Conservation (phyloP, 495 filamentous ascomycete genomes). For the Hypoxylon fragiforme region DNA sequence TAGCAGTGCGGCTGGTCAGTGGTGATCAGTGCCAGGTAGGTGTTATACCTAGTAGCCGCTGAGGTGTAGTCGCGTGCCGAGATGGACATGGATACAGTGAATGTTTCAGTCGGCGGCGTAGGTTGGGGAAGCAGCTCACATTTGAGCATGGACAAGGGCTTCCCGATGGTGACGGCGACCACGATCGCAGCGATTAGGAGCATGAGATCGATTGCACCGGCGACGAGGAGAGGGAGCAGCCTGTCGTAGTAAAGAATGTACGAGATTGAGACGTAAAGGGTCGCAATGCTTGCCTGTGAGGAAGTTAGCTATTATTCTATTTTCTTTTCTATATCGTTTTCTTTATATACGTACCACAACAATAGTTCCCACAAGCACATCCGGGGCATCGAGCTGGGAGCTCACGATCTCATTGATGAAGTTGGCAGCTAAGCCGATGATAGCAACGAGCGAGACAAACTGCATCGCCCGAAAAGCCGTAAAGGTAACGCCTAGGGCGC, state of each 20-base stretch:
- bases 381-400: constrained; percentile 62
- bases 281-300: constrained; percentile 69
- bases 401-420: constrained; percentile 80
- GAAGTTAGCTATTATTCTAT: constrained; percentile 18
- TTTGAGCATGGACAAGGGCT: constrained; percentile 76
- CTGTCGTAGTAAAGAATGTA: constrained; percentile 76
- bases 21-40: constrained; percentile 32
- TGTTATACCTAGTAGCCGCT: constrained; percentile 35
- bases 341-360: constrained; percentile 66
- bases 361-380: constrained; percentile 76
- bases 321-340: background rate
- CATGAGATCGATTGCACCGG: constrained; percentile 64
- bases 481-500: constrained; percentile 80
- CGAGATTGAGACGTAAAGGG: constrained; percentile 75
- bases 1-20: constrained; percentile 71
- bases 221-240: constrained; percentile 72
- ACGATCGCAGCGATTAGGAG: constrained; percentile 73
- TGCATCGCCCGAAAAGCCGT: constrained; percentile 72
- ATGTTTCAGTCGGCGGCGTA: constrained; percentile 29
- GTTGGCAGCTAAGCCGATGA: constrained; percentile 80
- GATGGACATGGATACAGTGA: constrained; percentile 23
- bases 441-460: constrained; percentile 69
- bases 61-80: constrained; percentile 26
- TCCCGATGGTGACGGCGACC: constrained; percentile 72
- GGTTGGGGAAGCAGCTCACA: constrained; percentile 61